A percentile compares a stretch with the other conserved stretches of the same genome.
phyloP scores from a whole-genome alignment of 768 basidiomycete genomes.

The Termitomyces eurrhizus region DNA sequence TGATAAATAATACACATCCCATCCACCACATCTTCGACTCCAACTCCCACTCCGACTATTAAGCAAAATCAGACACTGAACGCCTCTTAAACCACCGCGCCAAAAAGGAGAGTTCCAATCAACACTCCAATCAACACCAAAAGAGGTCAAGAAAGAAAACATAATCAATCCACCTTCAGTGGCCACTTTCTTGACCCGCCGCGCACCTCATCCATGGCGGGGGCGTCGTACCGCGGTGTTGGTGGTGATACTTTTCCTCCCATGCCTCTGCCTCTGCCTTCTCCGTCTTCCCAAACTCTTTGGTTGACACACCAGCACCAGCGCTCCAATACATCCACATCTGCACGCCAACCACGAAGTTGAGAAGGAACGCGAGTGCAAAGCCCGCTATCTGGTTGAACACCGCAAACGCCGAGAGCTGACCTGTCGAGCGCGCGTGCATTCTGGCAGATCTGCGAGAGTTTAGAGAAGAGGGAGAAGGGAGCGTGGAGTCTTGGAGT shows the following conservation, averaged over 20 bases:
- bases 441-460: slow-evolving; percentile 92
- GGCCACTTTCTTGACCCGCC: slow-evolving; percentile 67
- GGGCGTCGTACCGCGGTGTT: slow-evolving; percentile 37
- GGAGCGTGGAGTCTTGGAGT: slow-evolving; percentile 84
- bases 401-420: slow-evolving; percentile 92
- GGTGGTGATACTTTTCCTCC: slow-evolving; percentile 1
- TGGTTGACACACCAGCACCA: no score
- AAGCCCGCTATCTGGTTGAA: slow-evolving; percentile 84
- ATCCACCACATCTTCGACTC: no score
- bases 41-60: no score
- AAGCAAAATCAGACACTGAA: slow-evolving; percentile 12
- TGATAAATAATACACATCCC: no score
- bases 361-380: slow-evolving; percentile 75
- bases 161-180: slow-evolving; percentile 63
- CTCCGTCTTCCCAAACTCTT: neutral
- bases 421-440: slow-evolving; percentile 75
- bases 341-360: slow-evolving; percentile 79
- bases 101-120: no score
- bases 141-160: slow-evolving; percentile 7
- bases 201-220: slow-evolving; percentile 39
- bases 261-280: slow-evolving; percentile 1
- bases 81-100: neutral
- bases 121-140: slow-evolving; percentile 14
- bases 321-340: slow-evolving; percentile 80
- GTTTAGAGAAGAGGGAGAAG: slow-evolving; percentile 88